phyloP scores from a whole-genome alignment of 768 basidiomycete species.

The Pluteus cervinus region DNA sequence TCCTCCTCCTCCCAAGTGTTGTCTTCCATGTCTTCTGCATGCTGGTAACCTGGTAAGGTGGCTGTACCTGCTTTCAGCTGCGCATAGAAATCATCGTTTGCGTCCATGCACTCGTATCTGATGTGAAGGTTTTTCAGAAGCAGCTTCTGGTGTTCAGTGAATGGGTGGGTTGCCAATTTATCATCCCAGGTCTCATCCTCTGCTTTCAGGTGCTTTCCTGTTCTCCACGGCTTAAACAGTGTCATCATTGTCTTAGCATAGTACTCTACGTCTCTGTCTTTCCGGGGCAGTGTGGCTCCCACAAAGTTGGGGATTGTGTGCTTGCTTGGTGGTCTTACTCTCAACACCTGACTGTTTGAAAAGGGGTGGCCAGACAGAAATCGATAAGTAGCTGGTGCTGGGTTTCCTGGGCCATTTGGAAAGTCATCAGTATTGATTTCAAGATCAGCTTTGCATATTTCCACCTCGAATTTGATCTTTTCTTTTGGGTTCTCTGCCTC shows the following conservation, averaged over 20 bases:
- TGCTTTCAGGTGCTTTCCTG: conserved; percentile 16
- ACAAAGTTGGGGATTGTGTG: conserved; percentile 16
- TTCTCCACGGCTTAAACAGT: conserved; percentile 18
- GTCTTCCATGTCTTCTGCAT: no score
- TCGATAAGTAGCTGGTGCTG: conserved; percentile 18
- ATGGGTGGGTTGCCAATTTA: conserved; percentile 10
- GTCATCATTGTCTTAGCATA: no score
- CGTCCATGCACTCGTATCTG: conserved; percentile 7
- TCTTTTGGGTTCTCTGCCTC: conserved; percentile 5
- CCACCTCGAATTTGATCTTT: conserved; percentile 3
- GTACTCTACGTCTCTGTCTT: no score
- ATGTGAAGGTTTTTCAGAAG: conserved; percentile 11
- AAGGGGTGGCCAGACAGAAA: conserved; percentile 14
- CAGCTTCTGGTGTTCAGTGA: conserved; percentile 8
- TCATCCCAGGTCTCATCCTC: conserved; percentile 15
- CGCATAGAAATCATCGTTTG: conserved; percentile 15
- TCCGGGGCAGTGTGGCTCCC: conserved; percentile 15
- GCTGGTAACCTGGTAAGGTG: no score
- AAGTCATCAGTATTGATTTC: neutral
- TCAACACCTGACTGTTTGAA: neutral
- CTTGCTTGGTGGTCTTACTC: neutral
- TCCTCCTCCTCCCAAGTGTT: no score
- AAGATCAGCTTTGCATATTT: neutral
- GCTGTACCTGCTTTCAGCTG: conserved; percentile 9
- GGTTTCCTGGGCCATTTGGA: conserved; percentile 13